A percentile compares a stretch with the other conserved stretches of the same genome.
Evolutionary conservation across 768 basidiomycete genomes (phyloP).

Genomic region (Chiua virens): DNA sequence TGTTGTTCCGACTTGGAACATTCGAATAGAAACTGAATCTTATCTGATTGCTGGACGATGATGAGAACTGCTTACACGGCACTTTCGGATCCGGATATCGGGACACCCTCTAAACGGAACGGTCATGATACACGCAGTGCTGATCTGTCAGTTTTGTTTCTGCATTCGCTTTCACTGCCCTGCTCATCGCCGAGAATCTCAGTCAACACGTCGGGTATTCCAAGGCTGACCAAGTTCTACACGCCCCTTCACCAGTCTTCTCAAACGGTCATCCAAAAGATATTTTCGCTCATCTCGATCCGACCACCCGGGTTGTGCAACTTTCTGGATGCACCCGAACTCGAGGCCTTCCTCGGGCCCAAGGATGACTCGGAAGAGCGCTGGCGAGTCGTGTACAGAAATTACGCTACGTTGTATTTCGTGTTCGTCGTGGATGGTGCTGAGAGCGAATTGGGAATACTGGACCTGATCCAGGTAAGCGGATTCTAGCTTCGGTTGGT

Average conservation of each 20-base stretch:
- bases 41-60: not conserved
- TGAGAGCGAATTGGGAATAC: slow-evolving; percentile 94
- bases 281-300: slow-evolving; percentile 83
- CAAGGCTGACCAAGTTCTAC: slow-evolving; percentile 87
- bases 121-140: slow-evolving; percentile 79
- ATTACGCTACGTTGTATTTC: slow-evolving; percentile 95
- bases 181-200: slow-evolving; percentile 21
- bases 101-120: not conserved
- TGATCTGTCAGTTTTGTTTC: slow-evolving; percentile 63
- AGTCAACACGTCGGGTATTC: slow-evolving; percentile 94
- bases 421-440: slow-evolving; percentile 96
- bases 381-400: slow-evolving; percentile 90
- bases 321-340: slow-evolving; percentile 91
- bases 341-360: slow-evolving; percentile 68
- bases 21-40: not conserved
- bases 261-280: slow-evolving; percentile 77
- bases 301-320: slow-evolving; percentile 88
- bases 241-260: slow-evolving; percentile 63
- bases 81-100: too few species aligned
- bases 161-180: slow-evolving; percentile 13
- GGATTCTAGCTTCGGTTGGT: not conserved
- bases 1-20: not conserved
- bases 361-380: slow-evolving; percentile 53
- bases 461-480: slow-evolving; percentile 93
- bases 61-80: not conserved